Evolutionary conservation across 2,329 filamentous ascomycete genomes (phyloP).

Genomic region (Geosmithia putterillii): DNA sequence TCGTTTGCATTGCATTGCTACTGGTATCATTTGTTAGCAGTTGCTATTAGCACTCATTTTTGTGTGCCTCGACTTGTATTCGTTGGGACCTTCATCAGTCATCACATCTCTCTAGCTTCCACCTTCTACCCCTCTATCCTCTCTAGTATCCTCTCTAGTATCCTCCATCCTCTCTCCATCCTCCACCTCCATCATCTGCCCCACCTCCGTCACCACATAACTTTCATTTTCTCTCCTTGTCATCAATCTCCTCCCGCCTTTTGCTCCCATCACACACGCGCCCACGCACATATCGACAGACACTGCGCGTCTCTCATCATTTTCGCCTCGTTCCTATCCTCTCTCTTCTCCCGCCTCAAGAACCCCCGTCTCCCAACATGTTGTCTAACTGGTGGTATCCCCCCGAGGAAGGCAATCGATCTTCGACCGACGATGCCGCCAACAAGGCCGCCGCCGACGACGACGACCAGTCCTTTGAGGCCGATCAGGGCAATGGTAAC

Average conservation of each 20-base stretch:
- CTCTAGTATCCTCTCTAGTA: neutral
- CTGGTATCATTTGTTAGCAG: no score
- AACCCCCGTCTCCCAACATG: conserved; percentile 13
- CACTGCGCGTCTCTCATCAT: neutral
- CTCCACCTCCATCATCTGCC: neutral
- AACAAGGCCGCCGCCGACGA: conserved; percentile 35
- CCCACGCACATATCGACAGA: neutral
- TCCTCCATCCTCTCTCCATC: neutral
- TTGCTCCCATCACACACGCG: neutral
- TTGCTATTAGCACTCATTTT: no score
- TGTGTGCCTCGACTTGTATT: no score
- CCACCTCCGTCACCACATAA: neutral
- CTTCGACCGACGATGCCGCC: conserved; percentile 42
- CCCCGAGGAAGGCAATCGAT: conserved; percentile 27
- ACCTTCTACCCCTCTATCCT: neutral
- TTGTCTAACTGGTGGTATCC: conserved; percentile 29
- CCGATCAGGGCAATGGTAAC: conserved; percentile 89
- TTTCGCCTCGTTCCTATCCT: neutral
- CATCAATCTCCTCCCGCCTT: neutral
- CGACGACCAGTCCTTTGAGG: conserved; percentile 74
- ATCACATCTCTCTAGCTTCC: neutral
- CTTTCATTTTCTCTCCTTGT: neutral
- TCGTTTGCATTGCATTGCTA: no score
- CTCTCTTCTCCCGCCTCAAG: neutral
- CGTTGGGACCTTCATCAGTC: no score